Evolutionary conservation across 2,329 filamentous ascomycete species (phyloP).

Genomic region (Pezicula neosporulosa): DNA sequence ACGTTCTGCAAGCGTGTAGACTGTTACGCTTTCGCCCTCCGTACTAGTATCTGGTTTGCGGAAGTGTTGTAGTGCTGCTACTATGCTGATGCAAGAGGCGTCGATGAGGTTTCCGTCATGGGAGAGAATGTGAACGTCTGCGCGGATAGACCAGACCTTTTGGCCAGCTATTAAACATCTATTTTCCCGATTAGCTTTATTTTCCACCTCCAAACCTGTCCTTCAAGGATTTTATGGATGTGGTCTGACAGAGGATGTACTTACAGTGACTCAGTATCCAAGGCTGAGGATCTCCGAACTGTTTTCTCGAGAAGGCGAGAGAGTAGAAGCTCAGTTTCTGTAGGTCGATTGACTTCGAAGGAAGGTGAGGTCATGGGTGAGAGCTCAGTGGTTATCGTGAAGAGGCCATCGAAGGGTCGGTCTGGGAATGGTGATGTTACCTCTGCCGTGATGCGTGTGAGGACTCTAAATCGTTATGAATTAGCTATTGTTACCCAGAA

Average conservation of each 20-base stretch:
- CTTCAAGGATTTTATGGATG: neutral
- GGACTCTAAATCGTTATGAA: slow-evolving; percentile 51
- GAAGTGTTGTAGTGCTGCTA: slow-evolving; percentile 88
- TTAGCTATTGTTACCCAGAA: neutral
- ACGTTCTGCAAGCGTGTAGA: slow-evolving; percentile 80
- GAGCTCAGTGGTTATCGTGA: slow-evolving; percentile 87
- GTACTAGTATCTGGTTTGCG: slow-evolving; percentile 85
- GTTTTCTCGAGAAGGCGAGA: slow-evolving; percentile 91
- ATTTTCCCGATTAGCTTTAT: neutral
- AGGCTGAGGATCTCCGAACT: slow-evolving; percentile 82
- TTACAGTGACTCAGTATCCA: slow-evolving; percentile 85
- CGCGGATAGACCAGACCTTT: slow-evolving; percentile 88
- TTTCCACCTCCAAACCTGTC: too few species aligned
- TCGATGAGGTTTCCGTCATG: slow-evolving; percentile 91
- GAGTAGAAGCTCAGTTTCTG: slow-evolving; percentile 79
- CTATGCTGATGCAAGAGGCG: slow-evolving; percentile 78
- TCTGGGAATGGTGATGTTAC: slow-evolving; percentile 82
- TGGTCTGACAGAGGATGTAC: neutral
- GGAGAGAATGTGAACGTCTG: slow-evolving; percentile 86
- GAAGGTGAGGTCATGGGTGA: slow-evolving; percentile 88
- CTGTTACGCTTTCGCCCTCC: slow-evolving; percentile 76
- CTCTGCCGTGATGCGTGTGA: slow-evolving; percentile 83
- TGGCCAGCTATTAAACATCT: slow-evolving; percentile 80
- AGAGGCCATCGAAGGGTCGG: slow-evolving; percentile 91
- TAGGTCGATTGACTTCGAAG: slow-evolving; percentile 82